Base-by-base conservation (phyloP, 495 filamentous ascomycete genomes). In the Corynascus novoguineensis region DNA sequence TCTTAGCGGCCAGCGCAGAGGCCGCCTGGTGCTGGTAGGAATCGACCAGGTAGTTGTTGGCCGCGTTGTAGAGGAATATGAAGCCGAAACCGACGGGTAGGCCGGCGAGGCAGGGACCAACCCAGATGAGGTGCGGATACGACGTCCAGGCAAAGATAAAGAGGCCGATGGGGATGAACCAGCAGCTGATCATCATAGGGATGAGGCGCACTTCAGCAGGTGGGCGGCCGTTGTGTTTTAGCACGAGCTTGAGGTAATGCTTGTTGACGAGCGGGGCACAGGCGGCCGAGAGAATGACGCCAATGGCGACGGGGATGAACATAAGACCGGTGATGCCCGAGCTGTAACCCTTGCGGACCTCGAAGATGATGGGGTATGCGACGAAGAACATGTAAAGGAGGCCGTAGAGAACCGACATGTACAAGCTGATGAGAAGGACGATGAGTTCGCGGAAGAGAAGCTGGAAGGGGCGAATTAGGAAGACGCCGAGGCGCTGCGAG, bases 101-200 rank as follows among this genome's bases (percentile, higher is more conserved):
- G 34, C 88, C 88, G 24, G 83, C 88, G 12, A 93, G 75, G 2
- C 77, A 75, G 3, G 88, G 86, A 0, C 86, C 89, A 46, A 83
- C 75, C 88, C 87, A 92, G 61, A 70, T 77, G 2, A 92, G 61
- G 0, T 53, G 53, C 5, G 80, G 75, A 67, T 86, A 91, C 0
- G 85, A 88, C 2, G 86, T 81, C 89, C 89, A 92, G 32, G 87
- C 89, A 69, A 92, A 92, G 68, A 92, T 88, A 71, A 92, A 91
- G 6, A 91, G 73, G 12, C 86, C 87, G 45, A 88, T 73, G 0
- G 87, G 87, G 62, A 92, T 82, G 60, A 81, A 78, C 87, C 87
- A 92, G 78, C 88, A 92, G 27, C 82, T 83, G 19, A 77, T 65
- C 89, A 95, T 92, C 88, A 92, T 92, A 12, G 88, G 88, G 51